Percentiles rank a stretch among this genome's conserved stretches.
Conservation (phyloP, 805 yeast genomes). For the Hanseniaspora hatyaiensis region DNA sequence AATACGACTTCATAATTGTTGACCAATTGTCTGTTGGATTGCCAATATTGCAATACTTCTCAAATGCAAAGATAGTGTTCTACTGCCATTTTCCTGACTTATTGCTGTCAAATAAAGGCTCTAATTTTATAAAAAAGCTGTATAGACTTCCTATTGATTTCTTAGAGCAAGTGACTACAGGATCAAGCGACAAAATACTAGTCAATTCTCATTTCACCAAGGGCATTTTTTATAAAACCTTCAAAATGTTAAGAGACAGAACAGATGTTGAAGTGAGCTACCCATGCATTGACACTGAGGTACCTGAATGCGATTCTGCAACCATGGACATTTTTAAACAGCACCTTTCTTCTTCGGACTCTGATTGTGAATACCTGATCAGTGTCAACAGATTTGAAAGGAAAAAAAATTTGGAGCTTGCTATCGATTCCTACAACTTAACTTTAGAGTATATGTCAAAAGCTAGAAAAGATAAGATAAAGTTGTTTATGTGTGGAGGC, state of each 20-base stretch:
- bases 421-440: conserved; percentile 52
- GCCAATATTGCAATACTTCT: conserved; percentile 48
- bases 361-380: conserved; percentile 36
- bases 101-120: conserved; percentile 49
- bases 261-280: conserved; percentile 30
- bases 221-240: conserved; percentile 53
- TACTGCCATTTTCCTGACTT: conserved; percentile 97
- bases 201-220: conserved; percentile 84
- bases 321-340: conserved; percentile 20
- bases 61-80: conserved; percentile 48
- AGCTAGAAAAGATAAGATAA: conserved; percentile 29
- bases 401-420: conserved; percentile 71
- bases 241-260: conserved; percentile 31
- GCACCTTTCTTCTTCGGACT: conserved; percentile 19
- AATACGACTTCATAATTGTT: conserved; percentile 63
- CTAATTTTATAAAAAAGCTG: conserved; percentile 40
- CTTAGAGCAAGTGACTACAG: conserved; percentile 73
- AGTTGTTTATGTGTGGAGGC: conserved; percentile 79
- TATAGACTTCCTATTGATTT: conserved; percentile 76
- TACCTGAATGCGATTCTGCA: conserved; percentile 26
- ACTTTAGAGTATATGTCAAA: conserved; percentile 29
- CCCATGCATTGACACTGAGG: conserved; percentile 50
- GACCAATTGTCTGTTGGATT: conserved; percentile 78
- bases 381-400: conserved; percentile 84
- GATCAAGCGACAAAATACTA: conserved; percentile 62